Base-by-base conservation (phyloP, 2,329 filamentous ascomycete species). In the Plenodomus lindquistii region DNA sequence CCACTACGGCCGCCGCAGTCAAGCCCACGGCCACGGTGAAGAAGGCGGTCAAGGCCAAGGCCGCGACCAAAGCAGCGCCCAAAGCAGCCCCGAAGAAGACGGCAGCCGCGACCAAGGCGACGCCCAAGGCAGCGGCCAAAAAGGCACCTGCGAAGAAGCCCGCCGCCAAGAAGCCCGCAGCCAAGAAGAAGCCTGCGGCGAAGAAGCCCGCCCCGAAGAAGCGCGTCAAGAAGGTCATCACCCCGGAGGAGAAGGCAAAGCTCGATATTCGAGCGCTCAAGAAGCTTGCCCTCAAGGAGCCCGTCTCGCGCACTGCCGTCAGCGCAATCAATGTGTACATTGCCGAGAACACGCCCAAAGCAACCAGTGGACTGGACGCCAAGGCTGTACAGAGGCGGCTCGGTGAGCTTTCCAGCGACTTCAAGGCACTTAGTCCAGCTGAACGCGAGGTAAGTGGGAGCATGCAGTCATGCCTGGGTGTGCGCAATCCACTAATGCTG, bases 281-380 rank as follows among this genome's bases (percentile, higher is more conserved):
- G 54, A 59, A 61, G 54, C 58, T 52, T 37, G 75, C 75, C 2
- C 64, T 79, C 38, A 53, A 55, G 17, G 66, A 67, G 31, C 75
- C 75, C 4, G 29, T 51, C 1, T 6, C 16, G 2, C 35, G 16
- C 18, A 20, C 15, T 10, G 0, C 21, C 2, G 0, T 57, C 2
- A 57, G 42, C 16, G 62, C 67, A 18, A 72, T 59, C 50, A 46
- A 47, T 5, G 48, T 57, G 16, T 75, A 64, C 56, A 20, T 66
- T 2, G 21, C 40, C 18, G 72, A 75, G 15, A 17, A 17, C 13
- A 13, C 18, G 16, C 13, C 24, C 27, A 31, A 31, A 15, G 27
- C n/a, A n/a, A n/a, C 6, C 27, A 24, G 22, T 24, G 22, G 22
- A 24, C 22, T 6, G 6, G 22, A 24, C 5, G 10, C 6, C 10